Base-by-base conservation (phyloP, 2,329 filamentous ascomycete genomes). In the Colletotrichum liaoningense region DNA sequence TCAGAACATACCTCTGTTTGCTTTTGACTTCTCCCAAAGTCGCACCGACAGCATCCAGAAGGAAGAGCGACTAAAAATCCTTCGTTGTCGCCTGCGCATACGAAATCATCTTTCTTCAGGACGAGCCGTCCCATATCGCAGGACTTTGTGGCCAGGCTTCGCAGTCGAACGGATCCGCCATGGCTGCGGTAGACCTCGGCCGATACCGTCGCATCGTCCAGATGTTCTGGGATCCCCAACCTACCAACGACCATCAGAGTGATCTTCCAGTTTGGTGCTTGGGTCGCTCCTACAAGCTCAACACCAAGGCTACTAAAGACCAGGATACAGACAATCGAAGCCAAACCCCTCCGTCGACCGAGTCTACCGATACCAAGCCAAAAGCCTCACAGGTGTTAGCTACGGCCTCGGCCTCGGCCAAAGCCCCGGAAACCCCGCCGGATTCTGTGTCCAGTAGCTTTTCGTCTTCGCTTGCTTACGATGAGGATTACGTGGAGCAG, bases 151-250 rank as follows among this genome's bases (percentile, higher is more conserved):
- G 16, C 30, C 35, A 22, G 35, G 12, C 22, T 68, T 59, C 24
- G 26, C 26, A 46, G n/a, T 62, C 11, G 11, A 75, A 84, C 11
- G 80, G 81, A 84, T 78, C 77, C 30, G 80, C 82, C 16, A 82
- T 87, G 75, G 85, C 86, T 46, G 91, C 89, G 70, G 90, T 93
- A 69, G 94, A 97, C 79, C 86, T 97, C 73, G 90, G 93, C 77
- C 93, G 93, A 77, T 88, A 88, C 74, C 94, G 94, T 83, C 93
- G 93, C 75, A 91, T 98, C 78, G 92, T 98, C 73, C 94, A 96
- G 84, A 95, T 94, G 85, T 93, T 98, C 79, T 98, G 95, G 93
- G 95, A 98, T 78, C 95, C 95, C 0, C 92, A 95, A 76, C 95
- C 95, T 6, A 91, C 89, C 75, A 98, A 98, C 84, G 92, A 97